These are phyloP conservation scores for Bruguiera sexangula DNA, from an alignment of 345 rosid species.

Conservation along the genomic window DNA sequence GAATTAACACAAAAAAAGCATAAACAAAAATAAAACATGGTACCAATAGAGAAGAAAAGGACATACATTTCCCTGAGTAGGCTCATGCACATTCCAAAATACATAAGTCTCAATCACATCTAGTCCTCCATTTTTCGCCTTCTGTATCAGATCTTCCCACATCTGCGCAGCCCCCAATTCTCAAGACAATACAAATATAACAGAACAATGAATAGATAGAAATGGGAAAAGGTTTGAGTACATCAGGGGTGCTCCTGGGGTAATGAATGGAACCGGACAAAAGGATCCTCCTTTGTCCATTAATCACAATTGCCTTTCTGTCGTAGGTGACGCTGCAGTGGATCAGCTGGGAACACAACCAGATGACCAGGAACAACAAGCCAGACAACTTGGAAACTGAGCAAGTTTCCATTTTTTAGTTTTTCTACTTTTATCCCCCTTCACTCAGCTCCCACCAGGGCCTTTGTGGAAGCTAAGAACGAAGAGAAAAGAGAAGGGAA, in stretches of 20 bases:
- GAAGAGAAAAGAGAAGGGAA: neutral
- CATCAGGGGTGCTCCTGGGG: constrained; percentile 94
- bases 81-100: constrained; percentile 99
- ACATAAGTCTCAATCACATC: constrained; percentile 98
- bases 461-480: neutral
- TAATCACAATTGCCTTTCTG: constrained; percentile 73
- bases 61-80: constrained; percentile 85
- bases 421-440: neutral
- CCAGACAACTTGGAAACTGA: constrained; percentile 36
- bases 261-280: constrained; percentile 95
- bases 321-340: constrained; percentile 75
- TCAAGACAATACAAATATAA: neutral
- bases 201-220: neutral
- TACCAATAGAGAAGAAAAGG: neutral
- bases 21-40: neutral
- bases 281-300: constrained; percentile 85
- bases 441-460: neutral
- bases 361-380: constrained; percentile 40
- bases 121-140: constrained; percentile 93
- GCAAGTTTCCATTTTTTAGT: constrained; percentile 40
- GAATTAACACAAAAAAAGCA: neutral
- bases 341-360: constrained; percentile 43
- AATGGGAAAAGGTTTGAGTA: constrained; percentile 15
- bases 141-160: constrained; percentile 99
- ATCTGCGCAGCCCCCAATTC: constrained; percentile 43